Evolutionary conservation across 495 filamentous ascomycete species (phyloP).

Genomic region (Penicillium canescens): DNA sequence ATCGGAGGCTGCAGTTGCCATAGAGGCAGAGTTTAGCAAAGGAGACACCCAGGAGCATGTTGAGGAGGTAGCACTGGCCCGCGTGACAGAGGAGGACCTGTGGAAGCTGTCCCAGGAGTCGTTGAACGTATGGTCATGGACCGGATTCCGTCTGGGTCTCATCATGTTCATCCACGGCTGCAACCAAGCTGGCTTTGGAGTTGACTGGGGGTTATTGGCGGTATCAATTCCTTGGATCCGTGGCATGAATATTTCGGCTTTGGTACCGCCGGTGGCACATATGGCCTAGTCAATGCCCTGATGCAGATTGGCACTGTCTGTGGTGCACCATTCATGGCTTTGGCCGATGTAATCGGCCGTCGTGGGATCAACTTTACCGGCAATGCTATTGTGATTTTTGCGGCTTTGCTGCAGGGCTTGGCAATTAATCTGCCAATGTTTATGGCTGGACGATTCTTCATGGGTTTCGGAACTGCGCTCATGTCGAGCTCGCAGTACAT

Average conservation of each 20-base stretch:
- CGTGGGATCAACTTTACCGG: slow-evolving; percentile 42
- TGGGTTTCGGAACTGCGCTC: slow-evolving; percentile 42
- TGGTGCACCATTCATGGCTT: slow-evolving; percentile 36
- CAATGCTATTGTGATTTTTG: slow-evolving; percentile 37
- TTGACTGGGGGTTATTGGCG: slow-evolving; percentile 45
- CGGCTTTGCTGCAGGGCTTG: slow-evolving; percentile 39
- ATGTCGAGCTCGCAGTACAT: slow-evolving; percentile 45
- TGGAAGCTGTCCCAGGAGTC: slow-evolving; percentile 34
- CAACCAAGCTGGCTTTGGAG: slow-evolving; percentile 42
- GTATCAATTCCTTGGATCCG: slow-evolving; percentile 30
- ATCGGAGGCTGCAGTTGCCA: background rate
- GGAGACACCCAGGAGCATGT: slow-evolving; percentile 21
- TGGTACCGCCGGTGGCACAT: slow-evolving; percentile 24
- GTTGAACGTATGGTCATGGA: slow-evolving; percentile 30
- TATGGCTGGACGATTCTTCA: slow-evolving; percentile 42
- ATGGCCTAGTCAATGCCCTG: slow-evolving; percentile 37
- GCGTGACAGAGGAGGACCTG: slow-evolving; percentile 40
- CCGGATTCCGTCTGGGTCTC: slow-evolving; percentile 32
- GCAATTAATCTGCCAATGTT: slow-evolving; percentile 34
- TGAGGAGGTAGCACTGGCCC: slow-evolving; percentile 37
- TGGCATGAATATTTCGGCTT: slow-evolving; percentile 40
- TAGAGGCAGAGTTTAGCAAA: slow-evolving; percentile 14
- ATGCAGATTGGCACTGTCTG: slow-evolving; percentile 42
- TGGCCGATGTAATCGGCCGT: slow-evolving; percentile 40
- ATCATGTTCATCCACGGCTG: slow-evolving; percentile 44